Conservation (phyloP, 192 early-diverging fungal species). For the Cetraspora pellucida region DNA sequence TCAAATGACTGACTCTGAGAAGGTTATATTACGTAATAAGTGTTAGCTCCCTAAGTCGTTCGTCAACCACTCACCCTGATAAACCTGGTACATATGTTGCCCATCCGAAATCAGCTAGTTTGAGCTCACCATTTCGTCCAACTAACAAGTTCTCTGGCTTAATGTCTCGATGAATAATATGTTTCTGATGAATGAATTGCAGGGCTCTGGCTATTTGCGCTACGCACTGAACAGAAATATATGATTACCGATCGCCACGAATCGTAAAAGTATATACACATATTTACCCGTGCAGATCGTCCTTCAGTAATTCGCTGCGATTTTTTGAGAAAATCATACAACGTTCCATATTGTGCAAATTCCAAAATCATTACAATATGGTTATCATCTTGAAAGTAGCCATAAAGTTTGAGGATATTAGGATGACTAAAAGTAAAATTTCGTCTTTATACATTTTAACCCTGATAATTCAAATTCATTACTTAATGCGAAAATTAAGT, state of each 20-base stretch:
- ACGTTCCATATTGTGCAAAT: conserved; percentile 87
- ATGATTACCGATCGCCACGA: not conserved
- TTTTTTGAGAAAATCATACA: conserved; percentile 83
- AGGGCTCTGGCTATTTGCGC: conserved; percentile 85
- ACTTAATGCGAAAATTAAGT: not conserved
- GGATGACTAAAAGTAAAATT: conserved; percentile 63
- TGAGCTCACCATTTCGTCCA: conserved; percentile 83
- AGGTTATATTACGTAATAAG: no score
- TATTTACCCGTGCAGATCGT: conserved; percentile 66
- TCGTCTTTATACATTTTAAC: not conserved
- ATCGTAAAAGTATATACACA: not conserved
- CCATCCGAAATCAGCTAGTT: conserved; percentile 98
- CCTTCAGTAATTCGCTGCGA: conserved; percentile 73
- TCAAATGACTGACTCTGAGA: no score
- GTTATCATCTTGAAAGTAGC: conserved; percentile 94
- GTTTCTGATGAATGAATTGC: conserved; percentile 81
- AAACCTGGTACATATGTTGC: conserved; percentile 79
- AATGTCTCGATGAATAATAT: conserved; percentile 95
- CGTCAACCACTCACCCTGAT: not conserved
- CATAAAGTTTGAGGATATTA: conserved; percentile 91
- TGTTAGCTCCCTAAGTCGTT: not conserved
- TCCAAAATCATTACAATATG: conserved; percentile 93
- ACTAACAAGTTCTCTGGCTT: conserved; percentile 95
- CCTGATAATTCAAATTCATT: not conserved
- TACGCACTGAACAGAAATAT: conserved; percentile 67